A percentile compares a stretch with the other conserved stretches of the same genome.
These are phyloP conservation scores for Pseudozyma sp. DNA, from an alignment of 1,284 basidiomycete genomes.

Conservation along the genomic window DNA sequence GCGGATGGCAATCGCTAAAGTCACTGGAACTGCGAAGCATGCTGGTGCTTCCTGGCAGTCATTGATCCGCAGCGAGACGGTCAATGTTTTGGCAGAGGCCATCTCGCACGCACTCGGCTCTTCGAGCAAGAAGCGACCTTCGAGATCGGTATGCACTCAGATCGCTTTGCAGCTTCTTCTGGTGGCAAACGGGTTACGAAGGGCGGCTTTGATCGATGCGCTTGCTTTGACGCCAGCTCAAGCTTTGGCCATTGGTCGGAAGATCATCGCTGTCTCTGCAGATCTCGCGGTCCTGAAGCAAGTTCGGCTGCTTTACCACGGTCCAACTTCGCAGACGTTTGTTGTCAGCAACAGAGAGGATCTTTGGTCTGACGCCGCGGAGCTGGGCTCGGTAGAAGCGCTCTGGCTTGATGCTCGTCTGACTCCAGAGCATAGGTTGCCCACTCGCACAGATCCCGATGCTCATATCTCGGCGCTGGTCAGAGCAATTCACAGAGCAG, in stretches of 20 bases:
- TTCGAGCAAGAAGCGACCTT: not conserved
- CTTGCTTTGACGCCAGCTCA: conserved; percentile 15
- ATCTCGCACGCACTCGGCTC: conserved; percentile 7
- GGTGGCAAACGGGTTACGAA: conserved; percentile 19
- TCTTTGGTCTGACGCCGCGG: conserved; percentile 17
- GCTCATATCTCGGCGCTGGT: conserved; percentile 12
- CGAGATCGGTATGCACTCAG: conserved; percentile 19
- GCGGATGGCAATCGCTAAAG: conserved; percentile 9
- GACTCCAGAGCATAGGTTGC: conserved; percentile 6
- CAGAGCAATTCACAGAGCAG: not conserved
- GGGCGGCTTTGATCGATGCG: conserved; percentile 31
- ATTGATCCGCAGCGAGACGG: not conserved
- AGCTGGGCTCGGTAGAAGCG: not conserved
- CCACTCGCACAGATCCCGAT: conserved; percentile 12
- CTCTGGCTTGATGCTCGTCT: conserved; percentile 21
- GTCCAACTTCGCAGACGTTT: conserved; percentile 23
- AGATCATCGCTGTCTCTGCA: not conserved
- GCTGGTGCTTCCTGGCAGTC: not conserved
- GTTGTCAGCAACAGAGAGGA: conserved; percentile 12
- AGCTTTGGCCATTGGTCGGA: conserved; percentile 14
- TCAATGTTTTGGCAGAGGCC: conserved; percentile 7
- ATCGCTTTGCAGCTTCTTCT: conserved; percentile 26
- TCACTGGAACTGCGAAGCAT: not conserved
- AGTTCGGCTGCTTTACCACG: conserved; percentile 19
- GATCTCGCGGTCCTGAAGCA: not conserved